Conservation (phyloP, 768 basidiomycete genomes). For the Naganishia vaughanmartiniae region DNA sequence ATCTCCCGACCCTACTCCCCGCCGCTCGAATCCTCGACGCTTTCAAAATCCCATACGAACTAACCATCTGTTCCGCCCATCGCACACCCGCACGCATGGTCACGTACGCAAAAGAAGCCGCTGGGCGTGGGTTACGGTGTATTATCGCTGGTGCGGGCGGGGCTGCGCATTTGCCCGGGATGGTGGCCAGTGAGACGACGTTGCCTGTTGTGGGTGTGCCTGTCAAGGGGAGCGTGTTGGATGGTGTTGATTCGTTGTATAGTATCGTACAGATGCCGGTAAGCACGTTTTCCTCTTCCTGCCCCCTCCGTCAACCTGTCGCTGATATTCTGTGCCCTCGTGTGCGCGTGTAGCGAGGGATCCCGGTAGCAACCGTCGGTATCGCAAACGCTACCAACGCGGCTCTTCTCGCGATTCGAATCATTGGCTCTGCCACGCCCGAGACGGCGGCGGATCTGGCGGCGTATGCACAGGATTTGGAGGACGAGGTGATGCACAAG, state of each 20-base stretch:
- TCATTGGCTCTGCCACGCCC: conserved; percentile 72
- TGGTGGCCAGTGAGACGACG: conserved; percentile 92
- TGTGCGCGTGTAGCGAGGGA: conserved; percentile 66
- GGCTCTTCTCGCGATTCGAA: conserved; percentile 82
- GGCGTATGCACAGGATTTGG: conserved; percentile 65
- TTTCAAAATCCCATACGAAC: conserved; percentile 84
- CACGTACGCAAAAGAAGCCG: conserved; percentile 74
- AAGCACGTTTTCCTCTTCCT: conserved; percentile 50
- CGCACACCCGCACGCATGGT: conserved; percentile 84
- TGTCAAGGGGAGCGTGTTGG: conserved; percentile 86
- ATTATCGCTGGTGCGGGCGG: conserved; percentile 98
- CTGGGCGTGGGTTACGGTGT: conserved; percentile 57
- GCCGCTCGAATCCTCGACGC: conserved; percentile 77
- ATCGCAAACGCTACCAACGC: conserved; percentile 95
- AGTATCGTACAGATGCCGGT: conserved; percentile 99
- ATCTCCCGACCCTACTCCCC: conserved; percentile 87
- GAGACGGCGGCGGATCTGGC: conserved; percentile 67
- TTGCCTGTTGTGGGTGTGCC: conserved; percentile 95
- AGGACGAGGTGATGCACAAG: conserved; percentile 75
- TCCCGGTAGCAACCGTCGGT: conserved; percentile 95
- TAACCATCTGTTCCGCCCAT: conserved; percentile 95
- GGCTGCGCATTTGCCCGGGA: conserved; percentile 94
- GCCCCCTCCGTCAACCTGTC: neutral
- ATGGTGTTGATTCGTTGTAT: conserved; percentile 94
- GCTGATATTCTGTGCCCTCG: neutral